Percentiles rank a stretch among this genome's conserved stretches.
These are phyloP conservation scores for Hyaloscypha finlandica DNA, from an alignment of 495 filamentous ascomycete species.

Conservation along the genomic window DNA sequence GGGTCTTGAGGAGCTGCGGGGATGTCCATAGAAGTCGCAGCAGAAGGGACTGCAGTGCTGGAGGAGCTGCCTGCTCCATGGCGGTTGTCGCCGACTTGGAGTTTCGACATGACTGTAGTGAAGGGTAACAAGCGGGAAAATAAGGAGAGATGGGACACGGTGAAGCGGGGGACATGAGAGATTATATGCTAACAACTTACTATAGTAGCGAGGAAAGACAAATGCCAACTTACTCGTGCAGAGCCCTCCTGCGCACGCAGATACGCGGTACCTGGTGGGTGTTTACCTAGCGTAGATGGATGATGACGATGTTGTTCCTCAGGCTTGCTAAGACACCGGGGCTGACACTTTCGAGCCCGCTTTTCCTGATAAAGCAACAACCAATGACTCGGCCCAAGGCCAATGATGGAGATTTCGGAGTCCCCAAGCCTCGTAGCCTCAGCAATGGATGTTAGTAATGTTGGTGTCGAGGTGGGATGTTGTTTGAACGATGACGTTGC, in stretches of 20 bases:
- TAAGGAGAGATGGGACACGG: background rate
- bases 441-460: background rate
- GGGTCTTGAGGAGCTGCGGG: background rate
- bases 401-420: constrained; percentile 8
- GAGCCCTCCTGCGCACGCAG: background rate
- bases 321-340: no score
- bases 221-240: background rate
- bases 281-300: background rate
- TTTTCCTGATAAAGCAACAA: background rate
- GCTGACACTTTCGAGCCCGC: background rate
- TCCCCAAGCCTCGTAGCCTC: background rate
- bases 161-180: background rate
- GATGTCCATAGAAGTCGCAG: background rate
- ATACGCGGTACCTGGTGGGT: background rate
- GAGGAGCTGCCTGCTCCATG: background rate
- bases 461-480: background rate
- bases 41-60: constrained; percentile 12
- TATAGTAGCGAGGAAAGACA: background rate
- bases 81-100: constrained; percentile 8
- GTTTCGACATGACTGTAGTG: background rate
- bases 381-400: background rate
- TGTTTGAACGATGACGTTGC: constrained; percentile 15
- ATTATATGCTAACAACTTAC: background rate
- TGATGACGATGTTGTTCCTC: background rate
- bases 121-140: background rate